These are phyloP conservation scores for Boletellus ananas DNA, from an alignment of 768 basidiomycete species.

Conservation along the genomic window DNA sequence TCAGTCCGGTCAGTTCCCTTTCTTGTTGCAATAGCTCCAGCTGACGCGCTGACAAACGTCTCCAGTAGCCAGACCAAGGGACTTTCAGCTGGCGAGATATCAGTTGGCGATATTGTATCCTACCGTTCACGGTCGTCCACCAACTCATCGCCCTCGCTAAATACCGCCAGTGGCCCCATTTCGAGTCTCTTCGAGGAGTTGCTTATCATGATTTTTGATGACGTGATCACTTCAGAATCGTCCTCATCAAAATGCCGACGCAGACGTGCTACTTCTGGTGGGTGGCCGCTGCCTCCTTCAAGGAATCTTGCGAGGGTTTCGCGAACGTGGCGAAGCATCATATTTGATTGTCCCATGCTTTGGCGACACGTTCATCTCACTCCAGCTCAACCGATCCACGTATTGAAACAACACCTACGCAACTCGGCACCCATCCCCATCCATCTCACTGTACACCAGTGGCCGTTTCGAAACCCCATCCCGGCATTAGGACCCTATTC, in stretches of 20 bases:
- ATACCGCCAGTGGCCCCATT: constrained; percentile 5
- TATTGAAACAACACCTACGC: constrained; percentile 15
- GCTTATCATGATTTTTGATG: constrained; percentile 20
- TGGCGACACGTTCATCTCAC: constrained; percentile 20
- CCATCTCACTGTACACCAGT: constrained; percentile 15
- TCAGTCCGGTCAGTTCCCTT: constrained; percentile 1
- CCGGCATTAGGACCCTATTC: constrained; percentile 8
- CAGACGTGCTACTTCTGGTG: background rate
- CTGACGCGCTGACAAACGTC: background rate
- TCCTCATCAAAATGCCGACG: background rate
- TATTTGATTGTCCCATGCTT: constrained; percentile 16
- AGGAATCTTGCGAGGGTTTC: constrained; percentile 16
- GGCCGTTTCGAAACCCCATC: constrained; percentile 17
- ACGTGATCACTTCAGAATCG: constrained; percentile 13
- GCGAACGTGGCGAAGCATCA: constrained; percentile 11
- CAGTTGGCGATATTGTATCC: background rate
- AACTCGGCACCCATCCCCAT: constrained; percentile 13
- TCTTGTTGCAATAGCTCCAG: background rate
- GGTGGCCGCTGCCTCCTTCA: constrained; percentile 5
- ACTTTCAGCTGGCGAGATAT: background rate
- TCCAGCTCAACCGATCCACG: constrained; percentile 7
- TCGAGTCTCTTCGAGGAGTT: constrained; percentile 15
- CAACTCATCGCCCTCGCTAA: background rate
- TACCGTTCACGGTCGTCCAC: background rate
- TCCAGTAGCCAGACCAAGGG: background rate